Evolutionary conservation across 169 alveolate genomes (phyloP).

Genomic region (Cryptosporidium tyzzeri): DNA sequence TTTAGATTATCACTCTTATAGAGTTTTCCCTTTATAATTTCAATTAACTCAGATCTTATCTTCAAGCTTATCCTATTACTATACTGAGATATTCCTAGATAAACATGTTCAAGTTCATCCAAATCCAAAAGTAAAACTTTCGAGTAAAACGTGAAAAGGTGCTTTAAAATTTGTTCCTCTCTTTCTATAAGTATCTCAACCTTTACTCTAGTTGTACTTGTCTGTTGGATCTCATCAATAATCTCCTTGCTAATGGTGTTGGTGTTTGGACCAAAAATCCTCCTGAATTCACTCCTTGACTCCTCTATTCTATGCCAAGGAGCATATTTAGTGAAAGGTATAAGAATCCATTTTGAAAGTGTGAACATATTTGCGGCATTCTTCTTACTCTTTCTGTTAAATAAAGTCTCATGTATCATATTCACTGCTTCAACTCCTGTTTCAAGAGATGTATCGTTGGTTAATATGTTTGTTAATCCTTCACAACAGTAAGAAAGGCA

Average conservation of each 20-base stretch:
- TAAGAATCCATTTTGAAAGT: slow-evolving; percentile 33
- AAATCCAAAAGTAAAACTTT: slow-evolving; percentile 42
- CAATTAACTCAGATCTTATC: slow-evolving; percentile 43
- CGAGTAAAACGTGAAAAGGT: slow-evolving; percentile 58
- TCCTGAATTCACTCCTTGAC: slow-evolving; percentile 39
- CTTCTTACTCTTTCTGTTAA: slow-evolving; percentile 8
- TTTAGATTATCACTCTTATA: slow-evolving; percentile 25
- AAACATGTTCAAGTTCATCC: slow-evolving; percentile 57
- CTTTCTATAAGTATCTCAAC: slow-evolving; percentile 50
- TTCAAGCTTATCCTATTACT: slow-evolving; percentile 39
- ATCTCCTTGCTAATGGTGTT: slow-evolving; percentile 24
- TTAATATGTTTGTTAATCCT: slow-evolving; percentile 35
- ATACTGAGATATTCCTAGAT: slow-evolving; percentile 62
- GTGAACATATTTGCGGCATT: neutral
- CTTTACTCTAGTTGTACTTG: slow-evolving; percentile 56
- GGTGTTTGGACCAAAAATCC: slow-evolving; percentile 43
- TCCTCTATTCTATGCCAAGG: slow-evolving; percentile 74
- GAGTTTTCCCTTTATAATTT: slow-evolving; percentile 18
- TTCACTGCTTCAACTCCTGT: slow-evolving; percentile 61
- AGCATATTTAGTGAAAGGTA: slow-evolving; percentile 63
- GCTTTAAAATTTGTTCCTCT: slow-evolving; percentile 51
- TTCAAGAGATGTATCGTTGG: slow-evolving; percentile 38
- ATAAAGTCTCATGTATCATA: slow-evolving; percentile 46
- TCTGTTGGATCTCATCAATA: slow-evolving; percentile 55
- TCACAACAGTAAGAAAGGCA: slow-evolving; percentile 55